phyloP scores from a whole-genome alignment of 768 basidiomycete species.

The Mycena polygramma region DNA sequence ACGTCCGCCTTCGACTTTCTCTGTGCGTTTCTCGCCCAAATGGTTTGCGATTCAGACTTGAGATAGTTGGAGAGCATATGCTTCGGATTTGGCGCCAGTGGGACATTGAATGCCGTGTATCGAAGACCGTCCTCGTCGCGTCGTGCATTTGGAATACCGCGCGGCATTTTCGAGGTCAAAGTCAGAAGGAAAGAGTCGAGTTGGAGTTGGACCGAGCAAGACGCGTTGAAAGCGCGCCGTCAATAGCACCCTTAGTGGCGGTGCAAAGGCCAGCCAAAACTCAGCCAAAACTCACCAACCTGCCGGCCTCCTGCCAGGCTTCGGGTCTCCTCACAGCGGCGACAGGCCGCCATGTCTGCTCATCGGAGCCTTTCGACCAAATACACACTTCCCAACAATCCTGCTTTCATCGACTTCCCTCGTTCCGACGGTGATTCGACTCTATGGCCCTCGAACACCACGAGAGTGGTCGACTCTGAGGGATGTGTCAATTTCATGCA shows the following conservation, averaged over 20 bases:
- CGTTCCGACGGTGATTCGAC: constrained; percentile 69
- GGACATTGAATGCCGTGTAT: constrained; percentile 86
- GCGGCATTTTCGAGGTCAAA: constrained; percentile 65
- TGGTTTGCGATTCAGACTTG: constrained; percentile 78
- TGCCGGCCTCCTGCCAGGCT: no score
- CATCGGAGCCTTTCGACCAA: constrained; percentile 39
- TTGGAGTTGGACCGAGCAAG: not conserved
- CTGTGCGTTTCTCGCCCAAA: constrained; percentile 79
- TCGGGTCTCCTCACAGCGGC: no score
- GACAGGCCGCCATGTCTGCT: constrained; percentile 8
- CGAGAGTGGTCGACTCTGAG: constrained; percentile 64
- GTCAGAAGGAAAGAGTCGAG: not conserved
- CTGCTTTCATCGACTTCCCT: constrained; percentile 69
- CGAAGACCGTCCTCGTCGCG: constrained; percentile 86
- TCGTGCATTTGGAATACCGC: constrained; percentile 85
- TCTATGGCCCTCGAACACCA: constrained; percentile 72
- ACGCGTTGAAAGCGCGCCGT: no score
- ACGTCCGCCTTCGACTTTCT: constrained; percentile 65
- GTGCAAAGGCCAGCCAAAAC: no score
- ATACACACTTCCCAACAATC: constrained; percentile 63
- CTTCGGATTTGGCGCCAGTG: constrained; percentile 85
- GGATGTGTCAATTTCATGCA: constrained; percentile 83
- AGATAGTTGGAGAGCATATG: constrained; percentile 84
- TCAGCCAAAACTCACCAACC: no score
- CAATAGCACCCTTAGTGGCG: no score